Evolutionary conservation across 768 basidiomycete genomes (phyloP).

Genomic region (Pleurotus salmoneostramineus): DNA sequence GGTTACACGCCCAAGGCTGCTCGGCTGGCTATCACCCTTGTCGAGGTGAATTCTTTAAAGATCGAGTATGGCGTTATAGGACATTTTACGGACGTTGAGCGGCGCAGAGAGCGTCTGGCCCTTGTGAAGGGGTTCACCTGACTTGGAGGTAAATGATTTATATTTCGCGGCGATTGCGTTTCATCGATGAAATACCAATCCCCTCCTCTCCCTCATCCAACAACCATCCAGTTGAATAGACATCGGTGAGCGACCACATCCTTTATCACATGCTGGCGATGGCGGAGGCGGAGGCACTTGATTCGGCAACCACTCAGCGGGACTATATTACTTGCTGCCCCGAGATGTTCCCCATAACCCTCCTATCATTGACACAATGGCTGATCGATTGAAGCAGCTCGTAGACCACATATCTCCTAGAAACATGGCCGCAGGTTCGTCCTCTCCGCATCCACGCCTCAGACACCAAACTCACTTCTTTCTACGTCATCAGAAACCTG

Average conservation of each 20-base stretch:
- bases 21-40: too few relatives aligned
- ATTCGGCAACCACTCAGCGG: background rate
- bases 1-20: too few relatives aligned
- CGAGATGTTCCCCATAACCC: background rate
- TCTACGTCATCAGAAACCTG: conserved; percentile 52
- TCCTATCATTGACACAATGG: conserved; percentile 31
- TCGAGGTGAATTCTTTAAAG: background rate
- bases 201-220: too few relatives aligned
- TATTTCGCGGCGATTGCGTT: background rate
- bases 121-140: background rate
- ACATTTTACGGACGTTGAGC: conserved; percentile 2
- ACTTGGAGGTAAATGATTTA: background rate
- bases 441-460: background rate
- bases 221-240: background rate
- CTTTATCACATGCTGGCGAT: background rate
- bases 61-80: background rate
- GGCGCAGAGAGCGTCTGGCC: background rate
- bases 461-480: conserved; percentile 9
- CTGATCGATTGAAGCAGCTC: conserved; percentile 58
- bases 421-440: conserved; percentile 43
- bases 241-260: background rate
- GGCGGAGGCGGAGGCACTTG: background rate
- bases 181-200: background rate
- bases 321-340: background rate
- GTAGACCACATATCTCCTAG: conserved; percentile 43